These are phyloP conservation scores for Sequoia sempervirens DNA, from an alignment of 75 land plant species.

Conservation along the genomic window DNA sequence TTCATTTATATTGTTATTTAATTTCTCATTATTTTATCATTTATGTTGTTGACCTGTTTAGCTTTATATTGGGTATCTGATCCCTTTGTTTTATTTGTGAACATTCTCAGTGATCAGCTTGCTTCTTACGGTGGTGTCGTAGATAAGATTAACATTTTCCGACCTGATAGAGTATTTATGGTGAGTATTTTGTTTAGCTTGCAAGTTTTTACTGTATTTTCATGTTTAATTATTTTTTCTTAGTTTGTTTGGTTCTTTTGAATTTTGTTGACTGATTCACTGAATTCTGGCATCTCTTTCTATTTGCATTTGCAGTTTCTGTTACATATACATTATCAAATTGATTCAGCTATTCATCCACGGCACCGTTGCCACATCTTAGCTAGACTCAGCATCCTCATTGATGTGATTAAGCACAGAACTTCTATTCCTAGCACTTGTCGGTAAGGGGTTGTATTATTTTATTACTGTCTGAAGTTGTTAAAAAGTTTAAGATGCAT, in stretches of 20 bases:
- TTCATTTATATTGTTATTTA: background rate
- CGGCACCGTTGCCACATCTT: constrained; percentile 65
- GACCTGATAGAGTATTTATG: constrained; percentile 92
- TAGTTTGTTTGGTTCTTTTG: background rate
- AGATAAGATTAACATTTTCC: constrained; percentile 78
- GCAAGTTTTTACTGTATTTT: background rate
- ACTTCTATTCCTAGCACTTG: constrained; percentile 71
- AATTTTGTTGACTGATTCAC: background rate
- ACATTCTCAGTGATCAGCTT: constrained; percentile 37
- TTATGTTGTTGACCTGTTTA: background rate
- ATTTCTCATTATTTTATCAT: background rate
- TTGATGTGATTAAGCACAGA: constrained; percentile 61
- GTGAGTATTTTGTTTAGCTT: constrained; percentile 20
- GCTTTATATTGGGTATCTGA: background rate
- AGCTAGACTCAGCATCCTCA: constrained; percentile 56
- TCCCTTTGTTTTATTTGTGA: constrained; percentile 1
- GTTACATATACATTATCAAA: constrained; percentile 82
- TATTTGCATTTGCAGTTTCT: constrained; percentile 65
- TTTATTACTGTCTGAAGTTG: background rate
- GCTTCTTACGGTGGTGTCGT: constrained; percentile 34
- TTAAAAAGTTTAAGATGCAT: constrained; percentile 1
- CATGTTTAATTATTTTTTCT: background rate
- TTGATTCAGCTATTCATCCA: constrained; percentile 56
- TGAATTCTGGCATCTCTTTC: background rate
- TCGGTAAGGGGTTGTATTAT: constrained; percentile 33